phyloP scores from a whole-genome alignment of 306 rosid genomes.

The Mucuna pruriens region DNA sequence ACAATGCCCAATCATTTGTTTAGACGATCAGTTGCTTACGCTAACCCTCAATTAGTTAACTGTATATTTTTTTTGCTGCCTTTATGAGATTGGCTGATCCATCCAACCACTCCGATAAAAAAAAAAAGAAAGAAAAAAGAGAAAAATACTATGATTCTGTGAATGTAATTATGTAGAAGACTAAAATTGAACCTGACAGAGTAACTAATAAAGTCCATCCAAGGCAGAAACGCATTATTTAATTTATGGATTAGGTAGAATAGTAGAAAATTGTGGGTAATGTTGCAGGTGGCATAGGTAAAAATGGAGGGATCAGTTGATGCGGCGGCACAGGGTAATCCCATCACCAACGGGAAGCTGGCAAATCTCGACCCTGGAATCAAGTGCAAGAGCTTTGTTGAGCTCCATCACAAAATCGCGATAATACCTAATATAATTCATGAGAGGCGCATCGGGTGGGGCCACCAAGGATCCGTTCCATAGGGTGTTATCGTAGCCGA shows the following conservation, averaged over 20 bases:
- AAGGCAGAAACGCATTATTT: not conserved
- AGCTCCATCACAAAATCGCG: slow-evolving; percentile 68
- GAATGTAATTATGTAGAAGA: not conserved
- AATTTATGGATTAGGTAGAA: not conserved
- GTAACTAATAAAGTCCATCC: not conserved
- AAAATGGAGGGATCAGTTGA: slow-evolving; percentile 31
- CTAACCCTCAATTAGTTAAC: no score
- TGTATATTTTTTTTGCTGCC: no score
- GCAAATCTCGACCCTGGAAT: slow-evolving; percentile 84
- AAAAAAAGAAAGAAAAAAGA: no score
- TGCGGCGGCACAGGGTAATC: slow-evolving; percentile 81
- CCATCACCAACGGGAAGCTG: slow-evolving; percentile 86
- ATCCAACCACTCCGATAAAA: no score
- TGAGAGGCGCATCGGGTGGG: slow-evolving; percentile 72
- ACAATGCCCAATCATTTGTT: no score
- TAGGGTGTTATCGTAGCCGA: slow-evolving; percentile 88
- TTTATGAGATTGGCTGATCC: no score
- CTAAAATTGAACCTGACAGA: not conserved
- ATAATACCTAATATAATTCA: slow-evolving; percentile 52
- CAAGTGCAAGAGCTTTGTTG: slow-evolving; percentile 72
- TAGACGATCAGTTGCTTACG: no score
- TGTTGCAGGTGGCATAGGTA: not conserved
- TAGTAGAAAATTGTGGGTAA: not conserved
- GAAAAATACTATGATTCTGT: no score
- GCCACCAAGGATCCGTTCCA: slow-evolving; percentile 86